A percentile compares a stretch with the other conserved stretches of the same genome.
These are phyloP conservation scores for Sporobolus alterniflorus DNA, from an alignment of 202 grass and related monocot genomes.

Conservation along the genomic window DNA sequence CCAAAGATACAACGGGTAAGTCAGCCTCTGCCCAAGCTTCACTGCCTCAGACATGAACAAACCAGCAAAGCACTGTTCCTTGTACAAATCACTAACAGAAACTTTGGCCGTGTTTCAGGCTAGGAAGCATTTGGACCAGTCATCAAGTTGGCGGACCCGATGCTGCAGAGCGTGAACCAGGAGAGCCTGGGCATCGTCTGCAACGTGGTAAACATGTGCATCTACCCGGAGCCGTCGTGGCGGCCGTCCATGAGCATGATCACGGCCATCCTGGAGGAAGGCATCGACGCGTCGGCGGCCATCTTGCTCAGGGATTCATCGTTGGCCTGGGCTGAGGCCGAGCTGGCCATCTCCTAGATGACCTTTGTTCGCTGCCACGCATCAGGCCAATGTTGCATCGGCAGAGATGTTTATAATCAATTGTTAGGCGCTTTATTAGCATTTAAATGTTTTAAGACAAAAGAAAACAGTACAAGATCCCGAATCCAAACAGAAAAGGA, in stretches of 20 bases:
- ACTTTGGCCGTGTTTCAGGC: constrained; percentile 42
- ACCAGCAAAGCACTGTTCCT: neutral
- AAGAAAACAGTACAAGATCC: no score
- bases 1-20: constrained; percentile 74
- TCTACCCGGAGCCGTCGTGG: constrained; percentile 68
- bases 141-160: constrained; percentile 63
- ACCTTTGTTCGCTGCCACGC: neutral
- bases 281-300: constrained; percentile 64
- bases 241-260: constrained; percentile 87
- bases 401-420: constrained; percentile 5
- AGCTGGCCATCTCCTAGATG: constrained; percentile 64
- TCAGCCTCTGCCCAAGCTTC: neutral
- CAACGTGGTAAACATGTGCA: constrained; percentile 86
- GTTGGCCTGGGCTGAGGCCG: constrained; percentile 84
- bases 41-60: neutral
- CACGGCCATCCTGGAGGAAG: constrained; percentile 76
- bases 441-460: no score
- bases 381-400: constrained; percentile 18
- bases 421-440: no score
- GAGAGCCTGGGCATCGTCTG: constrained; percentile 79
- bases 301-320: constrained; percentile 65
- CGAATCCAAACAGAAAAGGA: no score
- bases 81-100: neutral
- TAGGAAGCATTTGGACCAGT: constrained; percentile 69
- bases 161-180: constrained; percentile 56